Conservation (phyloP, 1,284 basidiomycete genomes). For the Microbotryomycetes sp. region DNA sequence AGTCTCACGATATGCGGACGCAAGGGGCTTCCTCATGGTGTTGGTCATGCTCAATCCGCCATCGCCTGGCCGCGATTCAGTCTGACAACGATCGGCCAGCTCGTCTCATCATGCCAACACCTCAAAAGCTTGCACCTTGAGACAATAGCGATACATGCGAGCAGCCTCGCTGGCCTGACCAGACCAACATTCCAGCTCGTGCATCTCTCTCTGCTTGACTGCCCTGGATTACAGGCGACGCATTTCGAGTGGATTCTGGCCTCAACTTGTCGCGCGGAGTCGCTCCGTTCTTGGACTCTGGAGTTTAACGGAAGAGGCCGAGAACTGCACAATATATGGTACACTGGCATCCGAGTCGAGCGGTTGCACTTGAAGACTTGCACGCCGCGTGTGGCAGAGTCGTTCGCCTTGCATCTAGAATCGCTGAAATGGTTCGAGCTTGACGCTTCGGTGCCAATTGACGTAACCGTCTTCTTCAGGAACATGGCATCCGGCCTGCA, state of each 20-base stretch:
- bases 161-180: constrained; percentile 1
- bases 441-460: not conserved
- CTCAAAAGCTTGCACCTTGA: constrained; percentile 10
- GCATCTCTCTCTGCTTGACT: constrained; percentile 5
- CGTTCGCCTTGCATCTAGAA: constrained; percentile 12
- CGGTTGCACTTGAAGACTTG: not conserved
- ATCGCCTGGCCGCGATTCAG: constrained; percentile 3
- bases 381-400: not conserved
- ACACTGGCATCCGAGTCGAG: constrained; percentile 8
- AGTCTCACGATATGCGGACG: constrained; percentile 7
- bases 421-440: constrained; percentile 8
- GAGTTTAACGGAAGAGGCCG: not conserved
- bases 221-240: not conserved
- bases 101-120: constrained; percentile 4
- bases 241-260: constrained; percentile 25
- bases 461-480: not conserved
- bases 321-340: constrained; percentile 6
- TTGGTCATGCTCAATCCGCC: too few relatives aligned
- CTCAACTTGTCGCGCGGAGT: constrained; percentile 12
- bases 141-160: not conserved
- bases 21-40: too few relatives aligned
- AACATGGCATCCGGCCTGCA: not conserved
- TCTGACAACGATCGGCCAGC: constrained; percentile 9
- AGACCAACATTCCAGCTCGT: not conserved
- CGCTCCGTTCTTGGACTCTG: constrained; percentile 15